These are phyloP conservation scores for Epichloe gansuensis DNA, from an alignment of 2,329 filamentous ascomycete genomes.

Conservation along the genomic window DNA sequence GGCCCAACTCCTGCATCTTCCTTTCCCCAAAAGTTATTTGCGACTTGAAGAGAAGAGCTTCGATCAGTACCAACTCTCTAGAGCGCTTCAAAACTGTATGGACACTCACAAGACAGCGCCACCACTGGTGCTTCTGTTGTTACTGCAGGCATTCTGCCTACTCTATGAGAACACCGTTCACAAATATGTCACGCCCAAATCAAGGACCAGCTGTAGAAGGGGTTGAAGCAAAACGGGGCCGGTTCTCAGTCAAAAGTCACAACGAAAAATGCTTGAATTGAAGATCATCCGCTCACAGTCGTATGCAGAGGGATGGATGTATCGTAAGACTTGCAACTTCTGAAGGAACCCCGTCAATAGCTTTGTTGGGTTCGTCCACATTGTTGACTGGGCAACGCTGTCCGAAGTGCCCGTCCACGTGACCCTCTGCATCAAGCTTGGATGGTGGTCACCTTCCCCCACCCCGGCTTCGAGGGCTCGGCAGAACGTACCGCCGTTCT, in stretches of 20 bases:
- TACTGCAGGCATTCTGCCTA: constrained; percentile 44
- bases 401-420: constrained; percentile 11
- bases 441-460: neutral
- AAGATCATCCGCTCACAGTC: neutral
- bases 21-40: constrained; percentile 99
- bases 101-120: constrained; percentile 50
- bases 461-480: constrained; percentile 9
- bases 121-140: constrained; percentile 52
- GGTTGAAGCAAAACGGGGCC: neutral
- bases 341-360: neutral
- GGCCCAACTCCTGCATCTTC: constrained; percentile 92
- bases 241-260: neutral
- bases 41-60: constrained; percentile 44
- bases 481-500: constrained; percentile 18
- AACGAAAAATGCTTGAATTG: neutral
- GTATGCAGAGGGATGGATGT: neutral
- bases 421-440: constrained; percentile 8
- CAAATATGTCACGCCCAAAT: neutral
- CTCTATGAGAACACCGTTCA: neutral
- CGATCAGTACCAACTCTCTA: neutral
- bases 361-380: neutral
- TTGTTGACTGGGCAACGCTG: constrained; percentile 12
- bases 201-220: neutral
- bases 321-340: neutral
- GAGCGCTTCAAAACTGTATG: neutral